Base-by-base conservation (phyloP, 108 stramenopile genomes). In the Mayamaea pseudoterrestris region DNA sequence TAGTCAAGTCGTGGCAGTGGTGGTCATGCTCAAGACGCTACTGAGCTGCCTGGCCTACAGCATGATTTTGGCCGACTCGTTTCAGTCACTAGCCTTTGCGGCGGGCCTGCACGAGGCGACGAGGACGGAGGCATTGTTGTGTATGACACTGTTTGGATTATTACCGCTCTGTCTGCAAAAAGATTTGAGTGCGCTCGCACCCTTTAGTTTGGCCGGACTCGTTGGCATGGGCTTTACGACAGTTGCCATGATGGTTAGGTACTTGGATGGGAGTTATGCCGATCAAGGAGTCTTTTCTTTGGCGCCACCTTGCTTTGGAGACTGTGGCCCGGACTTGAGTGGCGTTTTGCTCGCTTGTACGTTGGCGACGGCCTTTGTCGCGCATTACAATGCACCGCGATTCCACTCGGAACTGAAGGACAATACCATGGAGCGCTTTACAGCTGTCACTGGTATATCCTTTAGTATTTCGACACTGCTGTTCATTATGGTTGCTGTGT, bases 61-160 rank as follows among this genome's bases (percentile, higher is more conserved):
- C 40, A 88, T 97, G 76, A 97, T 97, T 71, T 76, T 97, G 30
- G 95, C 88, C 24, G 93, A 95, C 58, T 84, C 79, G 13, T 76
- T 80, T 53, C 59, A 58, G 9, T 52, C 73, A 31, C 58, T 95
- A 16, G 60, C 78, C 24, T 29, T 65, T 16, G 82, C 79, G 2
- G 66, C 66, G 54, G 88, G 79, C 14, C 16, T n/a, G 41, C 58
- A 88, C 7, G 41, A 42, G 14, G 16, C 52, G 50, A 49, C 21
- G 51, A 63, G 1, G 59, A 71, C 31, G 58, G 78, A 16, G 67
- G 62, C 34, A 58, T 54, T 28, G 59, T 68, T 20, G 55, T 79
- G 43, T 22, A 43, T 92, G n/a, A 89, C 93, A 2, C 42, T 55
- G 17, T 57, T 63, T 21, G 61, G 90, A 6, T 68, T 96, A 4